Base-by-base conservation (phyloP, 2,329 filamentous ascomycete genomes). In the Diplodia seriata region DNA sequence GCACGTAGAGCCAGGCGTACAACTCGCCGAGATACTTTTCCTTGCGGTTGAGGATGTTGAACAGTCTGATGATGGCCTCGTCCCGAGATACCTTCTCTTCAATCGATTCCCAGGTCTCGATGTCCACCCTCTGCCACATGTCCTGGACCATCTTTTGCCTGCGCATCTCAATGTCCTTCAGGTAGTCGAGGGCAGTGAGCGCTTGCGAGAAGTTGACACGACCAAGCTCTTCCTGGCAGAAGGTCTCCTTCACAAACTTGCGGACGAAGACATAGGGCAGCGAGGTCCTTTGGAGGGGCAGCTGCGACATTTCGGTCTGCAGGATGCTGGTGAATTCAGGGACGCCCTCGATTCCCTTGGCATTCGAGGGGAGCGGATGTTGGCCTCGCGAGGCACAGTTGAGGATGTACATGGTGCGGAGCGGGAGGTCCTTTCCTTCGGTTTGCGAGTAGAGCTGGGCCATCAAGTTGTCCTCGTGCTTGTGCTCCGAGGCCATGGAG, bases 361-460 rank as follows among this genome's bases (percentile, higher is more conserved):
- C 74, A 68, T 72, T 75, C 40, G 76, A 76, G 4, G 76, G 77
- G 14, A 78, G 71, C 51, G 78, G 76, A 18, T 63, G 33, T 47
- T 80, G 77, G n/a, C 79, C 77, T 62, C 81, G 83, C 20, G 86
- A 83, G 20, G 85, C 84, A 70, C 85, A 87, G 74, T 90, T 90
- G 76, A 90, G 82, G 31, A 85, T 85, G 79, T 90, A 90, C 86
- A 90, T 90, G 70, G 87, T 89, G 68, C 88, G 85, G 33, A 90
- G 81, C 23, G 88, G 88, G 38, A 90, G 86, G 73, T 90, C 88
- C 74, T 90, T 90, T 72, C 82, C 85, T 72, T 83, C 84, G 9
- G 85, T 85, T 72, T 87, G 85, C 57, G 82, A 82, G 66, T 87
- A 78, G 68, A 86, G 81, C 73, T 88, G 86, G 68, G 88, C 86